A percentile compares a stretch with the other conserved stretches of the same genome.
These are phyloP conservation scores for Blastobotrys muscicola DNA, from an alignment of 805 yeast genomes.

Conservation along the genomic window DNA sequence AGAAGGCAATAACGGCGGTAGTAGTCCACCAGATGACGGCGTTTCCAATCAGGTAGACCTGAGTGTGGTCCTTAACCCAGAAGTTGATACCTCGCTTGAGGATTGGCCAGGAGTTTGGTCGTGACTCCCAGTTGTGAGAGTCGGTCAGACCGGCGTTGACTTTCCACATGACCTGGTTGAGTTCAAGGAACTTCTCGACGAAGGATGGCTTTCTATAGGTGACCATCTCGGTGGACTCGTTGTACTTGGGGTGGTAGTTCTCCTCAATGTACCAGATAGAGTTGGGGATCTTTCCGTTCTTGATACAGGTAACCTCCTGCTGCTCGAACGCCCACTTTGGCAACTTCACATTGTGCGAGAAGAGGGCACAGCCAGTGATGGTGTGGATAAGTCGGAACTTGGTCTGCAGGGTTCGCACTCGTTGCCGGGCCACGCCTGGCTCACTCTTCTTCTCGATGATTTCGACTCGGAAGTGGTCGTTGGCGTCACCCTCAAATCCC, in stretches of 20 bases:
- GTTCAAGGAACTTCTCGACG: conserved; percentile 43
- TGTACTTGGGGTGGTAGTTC: conserved; percentile 46
- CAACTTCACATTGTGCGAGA: conserved; percentile 62
- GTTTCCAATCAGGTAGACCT: conserved; percentile 58
- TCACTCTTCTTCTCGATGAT: conserved; percentile 33
- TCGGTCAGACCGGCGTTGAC: conserved; percentile 39
- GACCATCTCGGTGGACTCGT: conserved; percentile 26
- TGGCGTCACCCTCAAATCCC: conserved; percentile 53
- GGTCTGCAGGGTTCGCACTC: conserved; percentile 50
- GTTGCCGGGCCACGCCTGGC: conserved; percentile 30
- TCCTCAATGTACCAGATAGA: conserved; percentile 69
- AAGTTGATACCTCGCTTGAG: conserved; percentile 49
- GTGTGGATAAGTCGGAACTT: conserved; percentile 60
- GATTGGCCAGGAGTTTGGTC: conserved; percentile 59
- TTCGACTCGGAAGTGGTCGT: conserved; percentile 61
- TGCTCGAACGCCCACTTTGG: conserved; percentile 84
- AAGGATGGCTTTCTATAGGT: conserved; percentile 33
- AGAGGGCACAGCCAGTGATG: conserved; percentile 57
- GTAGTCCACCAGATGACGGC: conserved; percentile 45
- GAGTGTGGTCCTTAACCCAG: conserved; percentile 37
- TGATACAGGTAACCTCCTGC: conserved; percentile 82
- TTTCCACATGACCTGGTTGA: conserved; percentile 48
- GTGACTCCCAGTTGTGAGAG: conserved; percentile 41
- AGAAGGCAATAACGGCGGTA: conserved; percentile 24
- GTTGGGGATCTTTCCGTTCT: conserved; percentile 56